These are phyloP conservation scores for Paradendryphiella salina DNA, from an alignment of 2,329 filamentous ascomycete species.

Conservation along the genomic window DNA sequence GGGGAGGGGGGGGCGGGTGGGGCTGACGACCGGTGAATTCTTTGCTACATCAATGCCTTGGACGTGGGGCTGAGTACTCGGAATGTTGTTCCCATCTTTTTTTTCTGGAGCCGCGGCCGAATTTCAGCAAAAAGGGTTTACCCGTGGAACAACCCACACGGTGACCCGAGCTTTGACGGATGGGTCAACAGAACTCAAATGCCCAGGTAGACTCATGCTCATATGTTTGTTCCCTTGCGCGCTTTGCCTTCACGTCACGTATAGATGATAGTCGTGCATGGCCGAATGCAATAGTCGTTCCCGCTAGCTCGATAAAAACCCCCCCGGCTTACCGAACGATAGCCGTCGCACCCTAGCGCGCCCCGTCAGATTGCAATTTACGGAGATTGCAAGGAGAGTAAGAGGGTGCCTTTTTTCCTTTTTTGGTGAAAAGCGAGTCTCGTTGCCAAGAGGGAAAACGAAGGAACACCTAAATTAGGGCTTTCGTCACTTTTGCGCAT, in stretches of 20 bases:
- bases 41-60: no score
- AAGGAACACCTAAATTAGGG: background rate
- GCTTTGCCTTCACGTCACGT: background rate
- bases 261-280: slow-evolving; percentile 1
- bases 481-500: no score
- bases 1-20: no score
- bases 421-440: background rate
- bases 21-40: no score
- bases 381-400: slow-evolving; percentile 17
- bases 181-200: no score
- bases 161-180: no score
- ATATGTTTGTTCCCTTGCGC: background rate
- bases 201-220: no score
- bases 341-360: slow-evolving; percentile 16
- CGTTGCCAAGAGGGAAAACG: slow-evolving; percentile 11
- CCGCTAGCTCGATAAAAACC: background rate
- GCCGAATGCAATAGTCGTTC: background rate
- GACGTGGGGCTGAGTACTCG: no score
- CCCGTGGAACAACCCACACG: no score
- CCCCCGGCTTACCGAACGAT: slow-evolving; percentile 3
- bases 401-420: background rate
- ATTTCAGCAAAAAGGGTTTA: no score
- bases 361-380: slow-evolving; percentile 3
- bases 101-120: no score
- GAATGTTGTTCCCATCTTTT: no score